Base-by-base conservation (phyloP, 352 stramenopile species). In the Phytopythium kandeliae region DNA sequence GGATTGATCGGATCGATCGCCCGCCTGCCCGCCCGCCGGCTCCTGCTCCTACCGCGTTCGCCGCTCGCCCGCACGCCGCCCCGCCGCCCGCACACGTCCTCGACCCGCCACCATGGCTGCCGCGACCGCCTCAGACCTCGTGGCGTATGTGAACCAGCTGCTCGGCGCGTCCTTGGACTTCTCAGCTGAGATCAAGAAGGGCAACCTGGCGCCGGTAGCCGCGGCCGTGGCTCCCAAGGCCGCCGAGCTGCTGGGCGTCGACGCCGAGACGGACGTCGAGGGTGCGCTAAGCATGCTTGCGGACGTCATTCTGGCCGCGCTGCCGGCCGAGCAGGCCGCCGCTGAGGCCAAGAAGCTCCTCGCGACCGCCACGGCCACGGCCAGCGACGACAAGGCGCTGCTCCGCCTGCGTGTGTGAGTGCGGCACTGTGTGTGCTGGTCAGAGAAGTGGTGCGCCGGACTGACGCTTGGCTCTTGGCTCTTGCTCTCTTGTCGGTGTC, bases 81-180 rank as follows among this genome's bases (percentile, higher is more conserved):
- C 25, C 1, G 25, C 25, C 17, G 17, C 42, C 34, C 41, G 16
- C 16, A 16, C 28, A 21, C 22, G 10, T 4, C 10, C n/a, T 35
- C 12, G 7, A 17, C 43, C 19, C 11, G 5, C 8, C 28, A 36
- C 28, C 8, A 49, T 49, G 43, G 43, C 43, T 37, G 28, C 43
- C 28, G 36, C 43, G 5, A 49, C 47, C 47, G 69, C 73, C 45
- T 66, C 76, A 49, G 70, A 92, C 51, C 72, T 94, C 56, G 65
- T 87, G 54, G 51, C 77, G 50, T 90, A 89, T 58, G 80, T 89
- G 54, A 85, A 85, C 66, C 87, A 81, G 67, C 78, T 94, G 44
- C 64, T 91, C 34, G 72, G 74, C 43, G 55, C 71, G 51, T 57
- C 62, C 7, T 55, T 78, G 35, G 80, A 92, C 42, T 45, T 89